Base-by-base conservation (phyloP, 495 filamentous ascomycete genomes). In the Chaetomium tenue region DNA sequence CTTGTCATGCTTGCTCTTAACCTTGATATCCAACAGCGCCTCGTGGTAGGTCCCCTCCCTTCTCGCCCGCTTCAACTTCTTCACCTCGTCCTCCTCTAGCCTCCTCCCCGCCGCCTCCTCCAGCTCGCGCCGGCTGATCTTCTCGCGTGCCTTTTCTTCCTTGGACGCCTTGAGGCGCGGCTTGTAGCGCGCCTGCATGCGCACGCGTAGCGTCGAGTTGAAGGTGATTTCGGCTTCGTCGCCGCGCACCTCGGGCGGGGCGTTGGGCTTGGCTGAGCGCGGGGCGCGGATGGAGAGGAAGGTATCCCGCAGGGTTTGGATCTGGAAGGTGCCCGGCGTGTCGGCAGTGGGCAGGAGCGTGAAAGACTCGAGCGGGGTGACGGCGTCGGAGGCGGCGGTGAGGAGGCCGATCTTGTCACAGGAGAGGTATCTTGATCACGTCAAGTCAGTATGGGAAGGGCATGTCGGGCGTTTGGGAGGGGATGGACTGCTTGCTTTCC, bases 1-100 rank as follows among this genome's bases (percentile, higher is more conserved):
- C 75, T 98, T 98, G 78, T 98, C 94, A 80, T 98, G 94, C 78
- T 96, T 97, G 61, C 87, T 89, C 76, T 94, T 96, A 13, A 97
- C 91, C 75, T 91, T 92, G 33, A 98, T 82, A 82, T 96, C 88
- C 61, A 98, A 76, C 66, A 97, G 74, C 59, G 84, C 84, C 76
- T 98, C 95, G 77, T 98, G 89, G 72, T 92, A 98, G 75, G 93
- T 86, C 1, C 94, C 91, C 72, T 97, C 91, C 74, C 86, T 80
- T 74, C 92, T 83, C 26, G 93, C 92, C 78, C 77, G 89, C 82
- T 92, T 92, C 75, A 98, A 75, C 72, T 72, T 84, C 76, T 82
- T 88, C 11, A 98, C 90, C 73, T 98, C 93, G 58, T 92, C 88
- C 64, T 97, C 90, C 28, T 92, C 86, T 63, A 98, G 74, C 62